Conservation (phyloP, 805 yeast species). For the Hyphopichia homilentoma region DNA sequence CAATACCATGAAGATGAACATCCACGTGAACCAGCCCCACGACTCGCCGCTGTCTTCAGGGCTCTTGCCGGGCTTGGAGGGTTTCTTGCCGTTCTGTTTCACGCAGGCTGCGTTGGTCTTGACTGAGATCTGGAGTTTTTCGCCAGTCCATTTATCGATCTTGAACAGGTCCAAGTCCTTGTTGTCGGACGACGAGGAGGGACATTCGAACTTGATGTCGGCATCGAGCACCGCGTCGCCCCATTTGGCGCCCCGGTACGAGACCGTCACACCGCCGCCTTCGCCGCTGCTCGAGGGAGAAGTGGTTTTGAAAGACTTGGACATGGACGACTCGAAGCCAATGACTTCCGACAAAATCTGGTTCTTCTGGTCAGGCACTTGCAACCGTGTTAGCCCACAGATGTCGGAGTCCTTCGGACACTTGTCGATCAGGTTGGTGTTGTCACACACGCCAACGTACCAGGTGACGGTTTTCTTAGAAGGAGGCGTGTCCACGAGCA, state of each 20-base stretch:
- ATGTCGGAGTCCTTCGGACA: constrained; percentile 74
- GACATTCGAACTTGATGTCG: constrained; percentile 46
- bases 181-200: constrained; percentile 17
- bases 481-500: constrained; percentile 70
- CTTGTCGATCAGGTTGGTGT: constrained; percentile 29
- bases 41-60: constrained; percentile 39
- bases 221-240: constrained; percentile 56
- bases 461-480: constrained; percentile 58
- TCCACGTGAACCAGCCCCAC: constrained; percentile 82
- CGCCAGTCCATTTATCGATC: constrained; percentile 36
- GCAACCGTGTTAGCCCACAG: constrained; percentile 67
- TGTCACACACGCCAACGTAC: constrained; percentile 69
- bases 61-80: constrained; percentile 13
- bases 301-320: constrained; percentile 21
- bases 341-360: constrained; percentile 58
- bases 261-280: constrained; percentile 31
- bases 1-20: constrained; percentile 70
- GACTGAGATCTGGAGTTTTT: constrained; percentile 23
- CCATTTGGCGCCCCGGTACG: constrained; percentile 61
- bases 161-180: constrained; percentile 18
- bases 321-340: constrained; percentile 46
- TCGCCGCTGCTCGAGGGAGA: constrained; percentile 18
- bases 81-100: constrained; percentile 21
- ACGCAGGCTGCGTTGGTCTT: constrained; percentile 40
- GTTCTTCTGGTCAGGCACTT: constrained; percentile 38